Evolutionary conservation across 495 filamentous ascomycete species (phyloP).

Genomic region (Xylaria curta): DNA sequence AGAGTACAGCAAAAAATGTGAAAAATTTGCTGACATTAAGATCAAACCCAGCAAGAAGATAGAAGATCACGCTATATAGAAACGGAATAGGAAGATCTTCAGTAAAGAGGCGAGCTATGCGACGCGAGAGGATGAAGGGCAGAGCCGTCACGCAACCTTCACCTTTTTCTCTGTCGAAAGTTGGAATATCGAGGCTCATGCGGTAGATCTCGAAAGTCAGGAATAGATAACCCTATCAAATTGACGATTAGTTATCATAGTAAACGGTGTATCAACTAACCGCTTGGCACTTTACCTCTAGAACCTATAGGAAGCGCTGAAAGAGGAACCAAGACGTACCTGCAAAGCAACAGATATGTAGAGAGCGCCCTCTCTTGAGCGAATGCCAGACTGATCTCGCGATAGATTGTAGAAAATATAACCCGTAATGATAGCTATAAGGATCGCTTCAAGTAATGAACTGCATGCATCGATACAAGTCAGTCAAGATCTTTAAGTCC

Average conservation of each 20-base stretch:
- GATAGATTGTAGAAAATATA: slow-evolving; percentile 72
- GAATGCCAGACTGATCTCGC: slow-evolving; percentile 66
- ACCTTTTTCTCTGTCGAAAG: slow-evolving; percentile 75
- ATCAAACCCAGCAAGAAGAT: slow-evolving; percentile 78
- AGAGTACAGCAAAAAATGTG: slow-evolving; percentile 66
- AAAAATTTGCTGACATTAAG: slow-evolving; percentile 66
- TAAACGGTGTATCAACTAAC: not conserved
- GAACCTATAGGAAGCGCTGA: not conserved
- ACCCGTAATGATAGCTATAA: slow-evolving; percentile 70
- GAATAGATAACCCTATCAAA: slow-evolving; percentile 65
- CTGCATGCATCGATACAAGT: slow-evolving; percentile 28
- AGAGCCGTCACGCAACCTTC: slow-evolving; percentile 73
- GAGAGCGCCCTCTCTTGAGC: slow-evolving; percentile 69
- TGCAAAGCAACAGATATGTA: slow-evolving; percentile 72
- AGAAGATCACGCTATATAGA: slow-evolving; percentile 69
- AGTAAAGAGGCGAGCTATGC: slow-evolving; percentile 66
- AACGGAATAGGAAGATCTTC: slow-evolving; percentile 75
- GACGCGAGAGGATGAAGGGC: slow-evolving; percentile 68
- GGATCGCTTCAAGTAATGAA: slow-evolving; percentile 66
- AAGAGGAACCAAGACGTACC: not conserved
- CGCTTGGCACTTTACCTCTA: not conserved
- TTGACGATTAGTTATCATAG: not conserved
- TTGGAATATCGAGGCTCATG: slow-evolving; percentile 69
- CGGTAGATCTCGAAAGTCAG: slow-evolving; percentile 76
- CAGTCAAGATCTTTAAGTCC: not conserved